A percentile compares a stretch with the other conserved stretches of the same genome.
Evolutionary conservation across 1,139 yeast genomes (phyloP).

Genomic region (Geotrichum klebahnii): DNA sequence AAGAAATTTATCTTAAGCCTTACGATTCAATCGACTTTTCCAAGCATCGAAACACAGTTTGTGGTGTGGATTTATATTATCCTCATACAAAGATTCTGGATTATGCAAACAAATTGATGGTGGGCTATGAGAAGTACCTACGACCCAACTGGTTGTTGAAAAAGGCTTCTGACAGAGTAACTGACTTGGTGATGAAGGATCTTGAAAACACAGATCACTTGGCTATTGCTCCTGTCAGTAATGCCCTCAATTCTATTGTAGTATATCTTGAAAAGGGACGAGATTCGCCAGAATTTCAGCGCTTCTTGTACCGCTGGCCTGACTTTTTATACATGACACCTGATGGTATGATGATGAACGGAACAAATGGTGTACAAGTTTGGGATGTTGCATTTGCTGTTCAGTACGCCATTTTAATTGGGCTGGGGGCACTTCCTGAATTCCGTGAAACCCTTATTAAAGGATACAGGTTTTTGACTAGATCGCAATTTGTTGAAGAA

Average conservation of each 20-base stretch:
- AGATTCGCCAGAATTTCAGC: constrained; percentile 57
- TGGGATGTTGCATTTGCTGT: constrained; percentile 95
- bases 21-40: constrained; percentile 66
- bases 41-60: constrained; percentile 72
- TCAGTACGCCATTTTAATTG: constrained; percentile 78
- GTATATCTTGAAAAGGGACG: constrained; percentile 65
- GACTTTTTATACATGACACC: constrained; percentile 83
- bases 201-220: constrained; percentile 71
- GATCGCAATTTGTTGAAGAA: constrained; percentile 81
- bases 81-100: constrained; percentile 77
- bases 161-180: constrained; percentile 51
- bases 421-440: constrained; percentile 66
- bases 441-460: constrained; percentile 58
- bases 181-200: constrained; percentile 69
- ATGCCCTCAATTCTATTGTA: constrained; percentile 76
- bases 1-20: constrained; percentile 69
- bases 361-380: constrained; percentile 95
- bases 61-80: constrained; percentile 88
- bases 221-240: constrained; percentile 92
- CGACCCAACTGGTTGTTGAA: constrained; percentile 73
- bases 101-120: constrained; percentile 56
- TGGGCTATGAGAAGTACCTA: constrained; percentile 59
- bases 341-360: constrained; percentile 89
- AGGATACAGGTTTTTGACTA: constrained; percentile 66
- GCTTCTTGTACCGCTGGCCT: constrained; percentile 57